phyloP scores from a whole-genome alignment of 495 filamentous ascomycete species.

The Lasiosphaeria ovina region DNA sequence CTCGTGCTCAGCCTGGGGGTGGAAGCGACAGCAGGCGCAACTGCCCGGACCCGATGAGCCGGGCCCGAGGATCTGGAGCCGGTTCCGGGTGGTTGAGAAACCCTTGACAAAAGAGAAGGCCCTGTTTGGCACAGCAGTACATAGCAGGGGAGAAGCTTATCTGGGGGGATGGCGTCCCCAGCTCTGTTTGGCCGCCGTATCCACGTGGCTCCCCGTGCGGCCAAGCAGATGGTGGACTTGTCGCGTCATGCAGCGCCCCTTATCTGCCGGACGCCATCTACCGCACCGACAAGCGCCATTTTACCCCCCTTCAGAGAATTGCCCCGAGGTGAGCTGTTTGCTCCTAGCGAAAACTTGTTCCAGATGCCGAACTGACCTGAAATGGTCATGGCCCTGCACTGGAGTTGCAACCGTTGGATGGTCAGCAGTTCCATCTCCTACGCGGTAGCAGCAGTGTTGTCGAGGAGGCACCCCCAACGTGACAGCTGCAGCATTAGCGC shows the following conservation, averaged over 20 bases:
- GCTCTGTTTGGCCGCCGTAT: neutral
- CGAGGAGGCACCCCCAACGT: neutral
- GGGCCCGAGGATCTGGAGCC: conserved; percentile 1
- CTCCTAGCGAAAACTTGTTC: neutral
- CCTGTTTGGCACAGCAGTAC: neutral
- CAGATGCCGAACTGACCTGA: neutral
- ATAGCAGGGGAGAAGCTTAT: conserved; percentile 1
- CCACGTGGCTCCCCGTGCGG: conserved; percentile 1
- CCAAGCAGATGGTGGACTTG: neutral
- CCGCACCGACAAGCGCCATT: neutral
- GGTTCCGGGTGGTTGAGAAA: neutral
- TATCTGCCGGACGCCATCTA: neutral
- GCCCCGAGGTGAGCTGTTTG: neutral
- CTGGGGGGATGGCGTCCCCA: neutral
- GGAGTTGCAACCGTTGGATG: neutral
- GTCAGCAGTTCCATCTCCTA: neutral
- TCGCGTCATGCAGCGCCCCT: neutral
- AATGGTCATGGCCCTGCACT: neutral
- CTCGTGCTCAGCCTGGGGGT: neutral
- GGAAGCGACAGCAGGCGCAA: neutral
- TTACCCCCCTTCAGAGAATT: neutral
- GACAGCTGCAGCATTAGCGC: neutral
- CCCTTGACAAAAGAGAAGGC: neutral
- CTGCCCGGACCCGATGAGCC: neutral
- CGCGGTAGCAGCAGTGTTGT: neutral